These are phyloP conservation scores for Cylindrodendrum hubeiense DNA, from an alignment of 2,329 filamentous ascomycete species.

Conservation along the genomic window DNA sequence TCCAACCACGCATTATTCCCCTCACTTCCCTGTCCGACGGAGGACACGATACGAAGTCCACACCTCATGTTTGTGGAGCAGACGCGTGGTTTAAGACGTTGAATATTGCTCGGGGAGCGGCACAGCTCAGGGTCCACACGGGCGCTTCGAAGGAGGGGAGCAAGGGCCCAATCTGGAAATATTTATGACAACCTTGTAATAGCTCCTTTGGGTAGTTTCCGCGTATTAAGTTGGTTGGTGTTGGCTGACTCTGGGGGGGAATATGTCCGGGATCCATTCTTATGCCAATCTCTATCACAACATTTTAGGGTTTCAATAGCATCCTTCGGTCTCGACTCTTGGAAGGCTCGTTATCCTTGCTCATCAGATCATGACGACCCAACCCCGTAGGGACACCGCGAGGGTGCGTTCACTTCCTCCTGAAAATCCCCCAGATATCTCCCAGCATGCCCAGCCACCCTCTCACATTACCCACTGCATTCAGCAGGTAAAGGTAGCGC, in stretches of 20 bases:
- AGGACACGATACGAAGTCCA: no score
- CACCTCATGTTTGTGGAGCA: no score
- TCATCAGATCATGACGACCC: not conserved
- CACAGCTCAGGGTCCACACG: not conserved
- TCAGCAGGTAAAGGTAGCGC: slow-evolving; percentile 66
- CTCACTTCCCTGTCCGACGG: no score
- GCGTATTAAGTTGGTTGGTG: no score
- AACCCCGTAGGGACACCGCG: no score
- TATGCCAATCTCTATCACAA: not conserved
- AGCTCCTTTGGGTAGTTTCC: no score
- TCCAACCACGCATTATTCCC: no score
- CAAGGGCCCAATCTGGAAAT: no score
- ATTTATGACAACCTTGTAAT: no score
- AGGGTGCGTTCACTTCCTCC: slow-evolving; percentile 34
- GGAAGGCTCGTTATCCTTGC: not conserved
- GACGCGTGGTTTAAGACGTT: no score
- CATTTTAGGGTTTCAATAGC: not conserved
- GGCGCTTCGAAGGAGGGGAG: not conserved
- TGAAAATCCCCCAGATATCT: slow-evolving; percentile 42
- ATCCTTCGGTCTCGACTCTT: not conserved
- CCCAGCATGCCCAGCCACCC: slow-evolving; percentile 66
- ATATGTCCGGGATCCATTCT: not conserved
- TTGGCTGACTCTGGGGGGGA: no score
- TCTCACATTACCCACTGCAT: slow-evolving; percentile 59
- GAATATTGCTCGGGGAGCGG: no score